Evolutionary conservation across 192 early-diverging fungal species (phyloP).

Genomic region (Entophlyctis helioformis): DNA sequence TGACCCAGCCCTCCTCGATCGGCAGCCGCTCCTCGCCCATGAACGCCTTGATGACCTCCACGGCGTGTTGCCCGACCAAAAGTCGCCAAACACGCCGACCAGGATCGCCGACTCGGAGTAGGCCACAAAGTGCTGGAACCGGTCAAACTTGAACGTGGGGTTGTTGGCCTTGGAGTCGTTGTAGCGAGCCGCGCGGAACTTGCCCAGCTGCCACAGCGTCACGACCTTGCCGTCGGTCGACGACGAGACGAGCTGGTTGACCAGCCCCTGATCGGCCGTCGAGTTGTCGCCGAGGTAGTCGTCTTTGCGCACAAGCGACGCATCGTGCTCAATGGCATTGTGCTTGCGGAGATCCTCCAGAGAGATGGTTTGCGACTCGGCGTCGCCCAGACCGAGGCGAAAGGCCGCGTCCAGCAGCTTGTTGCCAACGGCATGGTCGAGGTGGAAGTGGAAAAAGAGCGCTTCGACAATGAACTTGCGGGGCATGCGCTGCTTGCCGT

Average conservation of each 20-base stretch:
- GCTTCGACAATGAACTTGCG: background rate
- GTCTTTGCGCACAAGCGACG: constrained; percentile 17
- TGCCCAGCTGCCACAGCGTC: constrained; percentile 9
- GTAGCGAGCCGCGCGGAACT: constrained; percentile 11
- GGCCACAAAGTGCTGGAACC: constrained; percentile 8
- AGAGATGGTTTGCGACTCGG: background rate
- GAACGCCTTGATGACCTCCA: constrained; percentile 1
- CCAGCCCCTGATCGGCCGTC: constrained; percentile 1
- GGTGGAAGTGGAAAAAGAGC: background rate
- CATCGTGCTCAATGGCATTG: constrained; percentile 30
- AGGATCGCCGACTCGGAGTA: constrained; percentile 7
- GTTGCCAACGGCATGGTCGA: background rate
- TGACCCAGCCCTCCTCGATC: constrained; percentile 3
- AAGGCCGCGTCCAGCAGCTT: background rate
- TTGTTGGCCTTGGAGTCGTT: constrained; percentile 14
- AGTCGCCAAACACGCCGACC: background rate
- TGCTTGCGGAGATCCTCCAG: background rate
- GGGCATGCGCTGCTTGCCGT: constrained; percentile 7
- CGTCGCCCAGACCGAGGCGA: background rate
- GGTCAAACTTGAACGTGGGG: constrained; percentile 12
- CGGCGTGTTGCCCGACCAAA: background rate
- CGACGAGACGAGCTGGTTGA: constrained; percentile 4
- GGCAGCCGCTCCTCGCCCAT: constrained; percentile 6
- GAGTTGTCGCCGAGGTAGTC: constrained; percentile 17
- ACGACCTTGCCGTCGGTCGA: constrained; percentile 15